These are phyloP conservation scores for Backusella tarrabulga DNA, from an alignment of 192 early-diverging fungal genomes.

Conservation along the genomic window DNA sequence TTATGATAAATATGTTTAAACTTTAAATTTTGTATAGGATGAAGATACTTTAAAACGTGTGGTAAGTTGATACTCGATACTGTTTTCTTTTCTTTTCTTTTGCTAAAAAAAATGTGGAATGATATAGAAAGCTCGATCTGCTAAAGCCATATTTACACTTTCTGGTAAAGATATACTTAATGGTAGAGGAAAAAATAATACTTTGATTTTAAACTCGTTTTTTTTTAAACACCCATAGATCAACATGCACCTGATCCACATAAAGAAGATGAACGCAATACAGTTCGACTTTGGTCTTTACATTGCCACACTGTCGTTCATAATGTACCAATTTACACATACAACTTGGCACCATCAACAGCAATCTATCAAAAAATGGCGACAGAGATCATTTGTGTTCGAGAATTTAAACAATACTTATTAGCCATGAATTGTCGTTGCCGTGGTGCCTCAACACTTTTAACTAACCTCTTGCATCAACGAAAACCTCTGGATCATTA, in stretches of 20 bases:
- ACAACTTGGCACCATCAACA: constrained; percentile 59
- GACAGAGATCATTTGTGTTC: constrained; percentile 42
- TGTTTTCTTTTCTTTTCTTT: background rate
- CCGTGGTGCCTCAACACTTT: constrained; percentile 51
- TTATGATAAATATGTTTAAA: background rate
- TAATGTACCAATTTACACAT: constrained; percentile 54
- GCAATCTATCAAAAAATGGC: constrained; percentile 56
- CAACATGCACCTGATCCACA: constrained; percentile 42
- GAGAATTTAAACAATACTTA: constrained; percentile 45
- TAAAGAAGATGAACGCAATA: constrained; percentile 65
- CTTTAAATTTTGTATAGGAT: background rate
- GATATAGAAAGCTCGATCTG: constrained; percentile 35
- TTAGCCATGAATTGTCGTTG: constrained; percentile 54
- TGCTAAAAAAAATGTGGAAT: background rate
- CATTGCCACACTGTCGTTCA: constrained; percentile 48
- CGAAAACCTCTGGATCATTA: constrained; percentile 47
- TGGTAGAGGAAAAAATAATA: background rate
- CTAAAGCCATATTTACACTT: constrained; percentile 43
- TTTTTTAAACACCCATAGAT: constrained; percentile 28
- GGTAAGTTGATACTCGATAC: background rate
- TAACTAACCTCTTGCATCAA: constrained; percentile 61
- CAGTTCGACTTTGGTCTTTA: constrained; percentile 62
- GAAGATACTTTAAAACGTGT: constrained; percentile 12
- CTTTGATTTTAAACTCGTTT: background rate
- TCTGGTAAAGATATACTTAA: constrained; percentile 24